Base-by-base conservation (phyloP, 495 filamentous ascomycete species). In the Trichoderma asperelloides region DNA sequence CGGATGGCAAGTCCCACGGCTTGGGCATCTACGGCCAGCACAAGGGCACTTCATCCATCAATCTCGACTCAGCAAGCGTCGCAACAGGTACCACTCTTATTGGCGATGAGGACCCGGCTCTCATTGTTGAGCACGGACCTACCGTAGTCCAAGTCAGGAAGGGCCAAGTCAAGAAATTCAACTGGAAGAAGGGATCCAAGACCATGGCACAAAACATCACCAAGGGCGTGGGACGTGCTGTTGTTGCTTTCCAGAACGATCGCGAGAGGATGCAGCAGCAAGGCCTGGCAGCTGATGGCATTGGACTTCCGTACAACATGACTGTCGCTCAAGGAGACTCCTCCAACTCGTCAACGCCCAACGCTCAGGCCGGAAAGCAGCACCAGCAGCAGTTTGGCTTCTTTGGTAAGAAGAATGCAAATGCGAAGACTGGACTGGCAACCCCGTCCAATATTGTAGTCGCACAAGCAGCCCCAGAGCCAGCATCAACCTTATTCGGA, bases 121-220 rank as follows among this genome's bases (percentile, higher is more conserved):
- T 87, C 13, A 83, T 85, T 16, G 84, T 88, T 12, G 80, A 93
- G 66, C 80, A 92, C 41, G 90, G 92, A 16, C 92, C 95, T 28
- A 94, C 96, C 65, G 88, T 97, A 27, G 88, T 96, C 69, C 95
- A 92, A 73, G 93, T 97, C 71, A 87, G 91, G 66, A 96, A 96
- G 80, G 91, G 89, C 63, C 90, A 96, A 74, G 86, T 88, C 39
- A 96, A 92, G 79, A 96, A 96, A 74, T 97, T 97, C 79, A 96
- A 95, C 78, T 98, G 95, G 94, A 97, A 97, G 84, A 97, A 96
- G 76, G 93, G 92, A 33, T 91, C 91, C 28, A 92, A 96, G 76
- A 90, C 89, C 49, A 88, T 98, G 65, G 92, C 93, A 43, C 96
- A 97, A 78, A 93, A 93, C 69, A 91, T 97, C 64, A 87, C 89